These are phyloP conservation scores for Diaporthe sp. DNA, from an alignment of 2,329 filamentous ascomycete species.

Conservation along the genomic window DNA sequence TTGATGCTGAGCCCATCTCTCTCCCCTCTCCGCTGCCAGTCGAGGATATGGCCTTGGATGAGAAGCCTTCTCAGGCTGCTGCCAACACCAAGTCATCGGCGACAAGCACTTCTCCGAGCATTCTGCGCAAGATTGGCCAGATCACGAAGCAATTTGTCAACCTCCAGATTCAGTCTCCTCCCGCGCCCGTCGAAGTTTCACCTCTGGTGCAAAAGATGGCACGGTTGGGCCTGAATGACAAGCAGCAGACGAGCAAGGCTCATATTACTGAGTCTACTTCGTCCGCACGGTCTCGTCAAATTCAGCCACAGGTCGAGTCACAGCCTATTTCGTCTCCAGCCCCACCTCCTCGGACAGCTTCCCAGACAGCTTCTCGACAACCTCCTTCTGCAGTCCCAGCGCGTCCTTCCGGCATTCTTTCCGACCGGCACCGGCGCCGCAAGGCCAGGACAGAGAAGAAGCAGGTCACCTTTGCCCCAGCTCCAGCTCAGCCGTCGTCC, in stretches of 20 bases:
- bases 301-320: neutral
- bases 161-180: neutral
- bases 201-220: neutral
- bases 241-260: neutral
- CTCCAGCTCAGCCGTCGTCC: neutral
- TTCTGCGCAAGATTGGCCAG: neutral
- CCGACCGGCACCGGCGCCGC: neutral
- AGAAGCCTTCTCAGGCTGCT: neutral
- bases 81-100: neutral
- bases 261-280: neutral
- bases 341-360: neutral
- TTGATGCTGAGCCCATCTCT: neutral
- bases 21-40: neutral
- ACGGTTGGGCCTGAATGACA: conserved; percentile 10
- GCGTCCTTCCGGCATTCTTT: too few species aligned
- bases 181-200: neutral
- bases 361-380: neutral
- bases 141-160: neutral
- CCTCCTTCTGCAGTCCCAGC: neutral
- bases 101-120: neutral
- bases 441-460: conserved; percentile 12
- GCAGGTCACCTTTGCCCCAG: neutral
- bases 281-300: neutral
- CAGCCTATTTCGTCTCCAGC: neutral
- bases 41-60: neutral